Conservation (phyloP, 768 basidiomycete species). For the Tremella fuciformis region DNA sequence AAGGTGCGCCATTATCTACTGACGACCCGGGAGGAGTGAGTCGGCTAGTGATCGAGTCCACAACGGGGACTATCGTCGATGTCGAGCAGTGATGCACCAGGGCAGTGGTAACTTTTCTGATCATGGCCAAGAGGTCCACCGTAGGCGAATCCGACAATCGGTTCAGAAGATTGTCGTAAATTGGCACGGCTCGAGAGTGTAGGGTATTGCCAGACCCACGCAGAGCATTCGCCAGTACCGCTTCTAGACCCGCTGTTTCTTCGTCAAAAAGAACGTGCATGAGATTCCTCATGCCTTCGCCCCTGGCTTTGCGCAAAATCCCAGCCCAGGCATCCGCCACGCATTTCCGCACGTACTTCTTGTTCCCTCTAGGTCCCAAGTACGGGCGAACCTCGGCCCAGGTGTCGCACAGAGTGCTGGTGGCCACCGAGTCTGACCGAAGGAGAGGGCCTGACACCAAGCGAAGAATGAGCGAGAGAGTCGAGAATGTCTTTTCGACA, state of each 20-base stretch:
- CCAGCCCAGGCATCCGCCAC: conserved; percentile 86
- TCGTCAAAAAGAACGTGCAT: conserved; percentile 61
- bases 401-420: conserved; percentile 15
- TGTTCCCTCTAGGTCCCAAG: conserved; percentile 35
- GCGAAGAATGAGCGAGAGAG: conserved; percentile 46
- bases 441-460: conserved; percentile 36
- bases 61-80: conserved; percentile 54
- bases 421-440: conserved; percentile 19
- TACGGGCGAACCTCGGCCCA: conserved; percentile 43
- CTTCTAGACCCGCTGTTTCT: conserved; percentile 64
- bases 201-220: conserved; percentile 56
- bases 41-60: conserved; percentile 53
- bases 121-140: conserved; percentile 8
- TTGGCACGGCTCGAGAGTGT: conserved; percentile 68
- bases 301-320: conserved; percentile 69
- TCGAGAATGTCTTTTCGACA: conserved; percentile 48
- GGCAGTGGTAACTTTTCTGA: conserved; percentile 66
- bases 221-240: conserved; percentile 65
- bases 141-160: conserved; percentile 56
- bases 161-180: conserved; percentile 62
- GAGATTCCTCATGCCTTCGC: conserved; percentile 59
- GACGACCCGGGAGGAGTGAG: conserved; percentile 14
- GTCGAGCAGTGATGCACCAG: conserved; percentile 77
- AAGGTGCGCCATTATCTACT: conserved; percentile 6
- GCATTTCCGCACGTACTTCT: conserved; percentile 46